Evolutionary conservation across 768 basidiomycete genomes (phyloP), one percentile per base, ranked within the genome.

Genomic region (Hypholoma fasciculare): DNA sequence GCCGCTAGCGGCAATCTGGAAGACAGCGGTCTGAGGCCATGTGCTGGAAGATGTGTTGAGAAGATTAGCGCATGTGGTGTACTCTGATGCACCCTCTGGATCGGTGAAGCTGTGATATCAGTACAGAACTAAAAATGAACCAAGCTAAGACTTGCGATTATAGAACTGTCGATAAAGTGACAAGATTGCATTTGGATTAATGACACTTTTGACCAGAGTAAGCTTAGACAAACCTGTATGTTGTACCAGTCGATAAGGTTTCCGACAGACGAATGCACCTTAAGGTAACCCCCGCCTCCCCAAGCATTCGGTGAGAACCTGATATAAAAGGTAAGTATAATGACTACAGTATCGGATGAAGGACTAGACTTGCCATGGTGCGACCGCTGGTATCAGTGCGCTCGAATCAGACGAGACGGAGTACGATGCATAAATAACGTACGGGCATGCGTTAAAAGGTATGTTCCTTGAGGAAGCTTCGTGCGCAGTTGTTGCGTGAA

Each of bases 211-310:
- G 49, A 47, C 43, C 36, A 47, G 51, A 39, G 48, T 39, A 8
- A 23, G 16, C 42, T 19, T 56, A 67, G 65, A 50, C 65, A 68
- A 61, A 83, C 81, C 75, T 85, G 77, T 50, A 79, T 63, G 58
- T 83, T 82, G 64, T 82, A 86, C 81, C 85, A 89, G 68, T 89
- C 87, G 64, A 89, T 89, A 19, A 81, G 68, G 60, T 67, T 72
- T 6, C 87, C 87, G 16, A 85, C 83, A 5, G 71, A 61, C 47
- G 74, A 52, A 66, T 88, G 75, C 17, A 89, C 79, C 52, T 74
- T 76, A 26, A 82, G 71, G 63, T 88, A 88, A 12, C 79, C 87
- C 26, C 85, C 85, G 23, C 75, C 78, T 16, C 70, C 71, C 71
- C 72, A 82, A 49, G 57, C 65, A 38, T 58, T 69, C 11, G 76